Evolutionary conservation across 148 eudicot species (phyloP), one percentile per base, ranked within the genome.

Genomic region (Amaranthus hypochondriacus): DNA sequence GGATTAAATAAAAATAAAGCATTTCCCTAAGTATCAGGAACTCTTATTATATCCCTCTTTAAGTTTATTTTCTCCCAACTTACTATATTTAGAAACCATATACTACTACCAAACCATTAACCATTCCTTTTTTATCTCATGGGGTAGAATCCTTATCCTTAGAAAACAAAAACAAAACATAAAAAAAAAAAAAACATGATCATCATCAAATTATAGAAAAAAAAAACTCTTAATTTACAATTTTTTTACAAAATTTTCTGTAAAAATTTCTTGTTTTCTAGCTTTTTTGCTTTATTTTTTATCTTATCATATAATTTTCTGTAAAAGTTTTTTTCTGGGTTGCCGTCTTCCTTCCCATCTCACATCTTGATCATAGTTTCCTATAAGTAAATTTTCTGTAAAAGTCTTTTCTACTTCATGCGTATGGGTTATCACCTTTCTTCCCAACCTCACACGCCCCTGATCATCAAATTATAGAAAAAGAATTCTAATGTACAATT

Each of bases 1-100:
- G 77, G 68, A 56, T 15, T 70, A 69, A 48, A 44, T 59, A 59
- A 61, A 75, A 76, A 39, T 68, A 66, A 28, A 28, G 64, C 65
- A 52, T 39, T 66, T 47, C 70, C 73, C 83, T 76, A 44, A 72
- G 51, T 71, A 52, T 28, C 48, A 80, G 83, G 79, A 67, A 66
- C 60, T 1, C 59, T 76, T 58, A 44, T 60, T 60, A 66, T 66
- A 47, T 47, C 10, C 62, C 61, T 46, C 43, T 13, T 73, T 66
- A 28, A 28, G 39, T 28, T 51, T 46, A 18, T 13, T 73, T 66
- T 51, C 50, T 3, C 9, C 9, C 6, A 47, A 50, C 61, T 12
- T 39, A 9, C 79, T 61, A 80, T 66, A 51, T 46, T 71, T 80
- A 71, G 83, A 69, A 71, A 44, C 4, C 13, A 69, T 51, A n/a